Evolutionary conservation across 164 flowering plant species (phyloP), one percentile per base, ranked within the genome.

Genomic region (Santalum album): DNA sequence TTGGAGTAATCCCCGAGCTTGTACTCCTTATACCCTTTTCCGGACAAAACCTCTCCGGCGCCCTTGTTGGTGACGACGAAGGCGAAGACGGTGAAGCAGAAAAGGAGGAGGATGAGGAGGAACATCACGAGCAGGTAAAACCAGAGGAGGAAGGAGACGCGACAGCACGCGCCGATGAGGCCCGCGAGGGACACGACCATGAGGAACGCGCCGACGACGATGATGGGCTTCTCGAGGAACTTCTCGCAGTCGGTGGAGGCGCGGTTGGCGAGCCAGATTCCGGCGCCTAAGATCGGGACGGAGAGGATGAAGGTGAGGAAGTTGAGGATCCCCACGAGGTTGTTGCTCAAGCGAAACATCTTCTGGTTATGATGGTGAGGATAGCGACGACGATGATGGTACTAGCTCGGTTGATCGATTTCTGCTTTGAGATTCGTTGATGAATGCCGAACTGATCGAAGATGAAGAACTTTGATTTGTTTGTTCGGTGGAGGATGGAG

Each of bases 61-160:
- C 87, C 88, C 46, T 72, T 71, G 54, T 82, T 78, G n/a, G 88
- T 85, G 25, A 82, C 88, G 16, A 73, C 84, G 59, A 82, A 82
- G 6, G 80, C 80, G 53, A 85, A 85, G 55, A 80, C 67, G 29
- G 84, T 80, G 80, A 82, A 78, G 65, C 73, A 69, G 63, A 76
- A 69, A 25, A 84, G 63, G 19, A 76, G 22, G 7, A 78, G 60
- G 35, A 84, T 82, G 58, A 82, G 66, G 19, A 82, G 50, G 60
- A 82, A 82, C 86, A 84, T 80, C 32, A 82, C 79, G n/a, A 82
- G 52, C 5, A 82, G 82, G 58, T 84, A 84, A 12, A 75, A 21
- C 84, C 82, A 80, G 40, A 84, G 75, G 1, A 82, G 72, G 78
- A 79, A 82, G 2, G 83, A 56, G 5, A 78, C 81, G 1, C 81